Evolutionary conservation across 768 basidiomycete genomes (phyloP).

Genomic region (Steccherinum ochraceum): DNA sequence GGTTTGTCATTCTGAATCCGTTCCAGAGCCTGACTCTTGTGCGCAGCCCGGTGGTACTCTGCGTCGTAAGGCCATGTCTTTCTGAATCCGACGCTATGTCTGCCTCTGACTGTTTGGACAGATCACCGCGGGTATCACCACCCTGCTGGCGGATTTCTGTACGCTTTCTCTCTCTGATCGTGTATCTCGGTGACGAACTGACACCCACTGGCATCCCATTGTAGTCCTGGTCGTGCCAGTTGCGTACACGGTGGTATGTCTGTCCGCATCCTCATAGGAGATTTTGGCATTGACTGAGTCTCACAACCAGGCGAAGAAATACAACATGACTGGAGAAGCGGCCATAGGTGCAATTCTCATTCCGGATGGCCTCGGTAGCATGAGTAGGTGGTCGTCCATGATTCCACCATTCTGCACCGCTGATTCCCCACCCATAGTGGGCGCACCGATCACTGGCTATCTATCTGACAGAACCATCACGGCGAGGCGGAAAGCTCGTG

Average conservation of each 20-base stretch:
- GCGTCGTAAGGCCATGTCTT: conserved; percentile 37
- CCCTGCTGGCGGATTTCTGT: conserved; percentile 24
- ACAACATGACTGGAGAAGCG: conserved; percentile 50
- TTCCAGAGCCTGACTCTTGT: conserved; percentile 43
- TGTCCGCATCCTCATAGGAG: neutral
- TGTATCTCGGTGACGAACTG: neutral
- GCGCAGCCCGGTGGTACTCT: conserved; percentile 51
- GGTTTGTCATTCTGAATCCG: conserved; percentile 52
- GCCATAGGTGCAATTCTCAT: conserved; percentile 58
- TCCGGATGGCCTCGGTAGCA: conserved; percentile 53
- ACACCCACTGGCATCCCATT: no score
- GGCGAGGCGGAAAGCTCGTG: conserved; percentile 39
- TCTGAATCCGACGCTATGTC: no score
- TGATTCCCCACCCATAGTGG: no score
- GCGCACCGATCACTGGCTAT: conserved; percentile 51
- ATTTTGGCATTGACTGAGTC: neutral
- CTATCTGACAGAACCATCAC: conserved; percentile 51
- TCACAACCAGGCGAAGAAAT: conserved; percentile 43
- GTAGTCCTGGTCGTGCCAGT: conserved; percentile 50
- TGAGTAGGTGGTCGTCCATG: conserved; percentile 32
- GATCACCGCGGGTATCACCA: conserved; percentile 35
- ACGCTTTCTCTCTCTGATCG: conserved; percentile 24
- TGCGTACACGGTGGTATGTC: conserved; percentile 58
- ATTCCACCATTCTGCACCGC: neutral
- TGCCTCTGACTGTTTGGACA: conserved; percentile 18